Evolutionary conservation across 805 yeast species (phyloP), one percentile per base, ranked within the genome.

Genomic region (Candida nitratophila): DNA sequence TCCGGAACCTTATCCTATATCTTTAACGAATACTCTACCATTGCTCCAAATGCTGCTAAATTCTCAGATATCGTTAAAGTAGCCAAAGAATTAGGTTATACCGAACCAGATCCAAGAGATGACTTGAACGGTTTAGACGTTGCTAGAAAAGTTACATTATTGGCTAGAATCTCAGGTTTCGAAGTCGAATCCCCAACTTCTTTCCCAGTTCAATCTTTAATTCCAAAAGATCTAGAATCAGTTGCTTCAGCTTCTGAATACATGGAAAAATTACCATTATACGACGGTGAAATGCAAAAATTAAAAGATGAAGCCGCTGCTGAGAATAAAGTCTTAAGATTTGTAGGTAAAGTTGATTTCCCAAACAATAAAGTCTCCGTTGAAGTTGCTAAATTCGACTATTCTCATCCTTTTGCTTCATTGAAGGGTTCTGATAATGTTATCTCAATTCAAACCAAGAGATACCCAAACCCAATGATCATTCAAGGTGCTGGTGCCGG

Each of bases 101-200:
- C 97, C 36, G 99, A 93, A 69, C 99, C 99, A 41, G 99, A 93
- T 65, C 99, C 99, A 66, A 83, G 99, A 69, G 99, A 93, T 65
- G 99, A 93, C 63, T 78, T 93, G 66, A 93, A 91, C 65, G 99
- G 99, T 44, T 76, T 93, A 63, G 99, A 93, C 61, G 96, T 93
- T 48, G 99, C 99, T 37, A 84, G 99, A 76, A 93, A 93, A 67
- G 96, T 93, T 27, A 89, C 99, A 22, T 93, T 93, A 52, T 77
- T 93, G 50, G 96, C 96, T 39, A 85, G 99, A 73, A 76, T 93
- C 43, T 75, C 96, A 15, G 99, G 99, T 3, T 75, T 85, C 44
- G 70, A 78, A 47, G 86, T 93, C 33, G 84, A 83, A 61, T 83
- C 93, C 12, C 95, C 98, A 54, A 76, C 89, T 33, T 79, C 96